These are phyloP conservation scores for Achaetomiella virescens DNA, from an alignment of 495 filamentous ascomycete species.

Conservation along the genomic window DNA sequence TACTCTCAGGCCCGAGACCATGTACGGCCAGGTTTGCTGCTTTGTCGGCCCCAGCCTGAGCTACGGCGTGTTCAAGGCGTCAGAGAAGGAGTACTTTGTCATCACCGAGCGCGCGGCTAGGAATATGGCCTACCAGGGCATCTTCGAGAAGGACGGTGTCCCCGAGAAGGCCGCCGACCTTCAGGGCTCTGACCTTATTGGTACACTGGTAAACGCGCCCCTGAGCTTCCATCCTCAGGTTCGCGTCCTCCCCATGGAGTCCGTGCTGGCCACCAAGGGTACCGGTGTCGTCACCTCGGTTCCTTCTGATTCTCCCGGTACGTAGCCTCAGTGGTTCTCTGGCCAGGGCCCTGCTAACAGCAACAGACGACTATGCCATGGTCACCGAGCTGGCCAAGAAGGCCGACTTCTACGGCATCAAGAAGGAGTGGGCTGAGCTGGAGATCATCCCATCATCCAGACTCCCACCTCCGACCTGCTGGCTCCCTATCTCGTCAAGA, in stretches of 20 bases:
- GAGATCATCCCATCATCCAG: conserved; percentile 84
- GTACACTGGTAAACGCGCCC: conserved; percentile 79
- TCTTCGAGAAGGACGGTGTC: conserved; percentile 68
- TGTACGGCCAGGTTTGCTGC: conserved; percentile 96
- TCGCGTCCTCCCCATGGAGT: conserved; percentile 89
- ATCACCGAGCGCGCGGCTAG: conserved; percentile 79
- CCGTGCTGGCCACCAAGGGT: conserved; percentile 84
- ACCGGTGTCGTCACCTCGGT: conserved; percentile 95
- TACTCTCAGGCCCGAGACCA: conserved; percentile 90
- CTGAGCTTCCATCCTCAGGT: conserved; percentile 83
- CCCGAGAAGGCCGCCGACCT: conserved; percentile 69
- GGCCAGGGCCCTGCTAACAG: not conserved
- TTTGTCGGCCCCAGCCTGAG: conserved; percentile 69
- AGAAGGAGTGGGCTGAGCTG: conserved; percentile 92
- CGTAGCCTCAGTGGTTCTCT: not conserved
- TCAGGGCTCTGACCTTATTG: conserved; percentile 72
- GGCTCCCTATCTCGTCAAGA: conserved; percentile 76
- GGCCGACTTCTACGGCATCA: conserved; percentile 92
- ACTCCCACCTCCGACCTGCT: conserved; percentile 84
- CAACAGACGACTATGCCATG: conserved; percentile 79
- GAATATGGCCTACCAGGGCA: conserved; percentile 94
- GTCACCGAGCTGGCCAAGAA: conserved; percentile 86
- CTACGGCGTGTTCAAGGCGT: conserved; percentile 85
- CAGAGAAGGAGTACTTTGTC: conserved; percentile 78
- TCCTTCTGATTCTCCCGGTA: conserved; percentile 76